Conservation (phyloP, 1,284 basidiomycete genomes). For the Ustilago sp. region DNA sequence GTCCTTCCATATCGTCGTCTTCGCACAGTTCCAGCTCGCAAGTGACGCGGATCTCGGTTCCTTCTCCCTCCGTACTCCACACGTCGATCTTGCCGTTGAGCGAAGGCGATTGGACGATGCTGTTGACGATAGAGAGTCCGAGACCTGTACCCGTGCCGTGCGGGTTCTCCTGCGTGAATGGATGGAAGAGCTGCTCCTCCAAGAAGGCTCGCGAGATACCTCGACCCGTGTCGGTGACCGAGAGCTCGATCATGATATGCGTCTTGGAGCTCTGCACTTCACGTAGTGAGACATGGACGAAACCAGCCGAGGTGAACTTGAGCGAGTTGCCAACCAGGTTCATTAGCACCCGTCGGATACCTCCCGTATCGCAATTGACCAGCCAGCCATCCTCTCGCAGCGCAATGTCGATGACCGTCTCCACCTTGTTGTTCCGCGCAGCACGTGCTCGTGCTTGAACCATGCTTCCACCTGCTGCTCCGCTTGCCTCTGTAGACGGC, state of each 20-base stretch:
- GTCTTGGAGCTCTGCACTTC: slow-evolving; percentile 76
- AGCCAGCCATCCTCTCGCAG: slow-evolving; percentile 82
- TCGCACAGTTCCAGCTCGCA: slow-evolving; percentile 79
- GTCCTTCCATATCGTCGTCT: slow-evolving; percentile 51
- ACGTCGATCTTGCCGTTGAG: slow-evolving; percentile 87
- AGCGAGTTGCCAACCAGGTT: slow-evolving; percentile 92
- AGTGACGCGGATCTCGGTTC: slow-evolving; percentile 91
- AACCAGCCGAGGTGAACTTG: slow-evolving; percentile 89
- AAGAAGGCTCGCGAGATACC: slow-evolving; percentile 66
- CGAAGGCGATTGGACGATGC: slow-evolving; percentile 85
- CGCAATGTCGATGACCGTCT: slow-evolving; percentile 89
- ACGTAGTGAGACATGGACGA: slow-evolving; percentile 84
- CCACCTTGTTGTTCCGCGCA: slow-evolving; percentile 73
- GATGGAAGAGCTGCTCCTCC: slow-evolving; percentile 93
- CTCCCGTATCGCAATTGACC: slow-evolving; percentile 89
- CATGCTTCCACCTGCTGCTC: slow-evolving; percentile 10
- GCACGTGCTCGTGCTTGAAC: slow-evolving; percentile 38
- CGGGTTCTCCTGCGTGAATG: slow-evolving; percentile 90
- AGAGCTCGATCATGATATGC: slow-evolving; percentile 82
- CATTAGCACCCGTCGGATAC: slow-evolving; percentile 91
- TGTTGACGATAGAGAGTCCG: slow-evolving; percentile 96
- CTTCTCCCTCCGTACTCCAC: slow-evolving; percentile 85
- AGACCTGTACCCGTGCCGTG: slow-evolving; percentile 92
- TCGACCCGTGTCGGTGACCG: slow-evolving; percentile 91
- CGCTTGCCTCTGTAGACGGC: slow-evolving; percentile 70